These are phyloP conservation scores for Irpex sp. DNA, from an alignment of 1,284 basidiomycete species.

Conservation along the genomic window DNA sequence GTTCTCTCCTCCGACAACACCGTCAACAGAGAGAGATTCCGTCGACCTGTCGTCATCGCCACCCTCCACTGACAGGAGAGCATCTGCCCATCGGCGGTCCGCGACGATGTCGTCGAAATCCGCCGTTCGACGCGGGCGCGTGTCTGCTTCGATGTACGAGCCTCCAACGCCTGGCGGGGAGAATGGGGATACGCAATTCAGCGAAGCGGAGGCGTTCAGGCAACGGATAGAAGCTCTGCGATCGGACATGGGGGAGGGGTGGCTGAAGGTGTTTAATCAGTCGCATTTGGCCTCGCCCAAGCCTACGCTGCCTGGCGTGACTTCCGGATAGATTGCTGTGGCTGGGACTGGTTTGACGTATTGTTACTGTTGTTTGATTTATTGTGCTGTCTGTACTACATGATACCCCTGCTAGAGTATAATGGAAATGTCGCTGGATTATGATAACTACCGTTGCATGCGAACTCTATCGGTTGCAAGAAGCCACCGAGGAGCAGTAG, in stretches of 20 bases:
- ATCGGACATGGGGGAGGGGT: slow-evolving; percentile 83
- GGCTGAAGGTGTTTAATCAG: slow-evolving; percentile 82
- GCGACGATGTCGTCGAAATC: slow-evolving; percentile 31
- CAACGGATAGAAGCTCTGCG: slow-evolving; percentile 77
- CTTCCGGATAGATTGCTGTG: slow-evolving; percentile 15
- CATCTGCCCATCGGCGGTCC: slow-evolving; percentile 19
- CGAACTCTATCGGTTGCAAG: not conserved
- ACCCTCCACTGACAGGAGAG: slow-evolving; percentile 1
- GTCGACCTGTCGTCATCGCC: slow-evolving; percentile 7
- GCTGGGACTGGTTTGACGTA: not conserved
- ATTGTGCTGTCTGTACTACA: not conserved
- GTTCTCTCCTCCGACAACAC: slow-evolving; percentile 23
- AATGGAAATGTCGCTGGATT: not conserved
- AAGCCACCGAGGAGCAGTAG: not conserved
- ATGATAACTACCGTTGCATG: not conserved
- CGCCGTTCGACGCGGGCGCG: slow-evolving; percentile 45
- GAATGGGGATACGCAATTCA: slow-evolving; percentile 29
- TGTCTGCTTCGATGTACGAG: slow-evolving; percentile 63
- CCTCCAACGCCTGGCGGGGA: slow-evolving; percentile 33
- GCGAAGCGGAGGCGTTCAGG: slow-evolving; percentile 67
- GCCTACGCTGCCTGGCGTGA: slow-evolving; percentile 16
- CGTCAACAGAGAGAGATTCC: not conserved
- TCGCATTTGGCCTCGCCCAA: slow-evolving; percentile 34
- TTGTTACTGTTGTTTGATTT: not conserved
- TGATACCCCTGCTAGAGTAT: slow-evolving; percentile 4